Base-by-base conservation (phyloP, 495 filamentous ascomycete species). In the Chaetomium tenue region DNA sequence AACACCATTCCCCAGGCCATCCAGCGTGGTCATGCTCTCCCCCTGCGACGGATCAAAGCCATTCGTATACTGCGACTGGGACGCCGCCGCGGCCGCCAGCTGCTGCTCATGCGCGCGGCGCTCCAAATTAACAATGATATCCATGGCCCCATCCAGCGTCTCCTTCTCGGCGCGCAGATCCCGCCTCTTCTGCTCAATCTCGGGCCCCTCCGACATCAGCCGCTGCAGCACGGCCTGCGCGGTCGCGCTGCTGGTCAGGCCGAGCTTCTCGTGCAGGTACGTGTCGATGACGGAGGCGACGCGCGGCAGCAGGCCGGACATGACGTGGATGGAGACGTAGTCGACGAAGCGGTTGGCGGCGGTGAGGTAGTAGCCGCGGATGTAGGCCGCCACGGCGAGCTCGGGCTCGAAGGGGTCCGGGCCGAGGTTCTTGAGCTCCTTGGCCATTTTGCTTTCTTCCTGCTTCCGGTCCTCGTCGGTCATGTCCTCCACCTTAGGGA, bases 281-380 rank as follows among this genome's bases (percentile, higher is more conserved):
- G 55, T 66, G 0, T 76, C 71, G 6, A 80, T 71, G 0, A 73
- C 61, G 16, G 69, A 51, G 0, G 64, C 71, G 1, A 76, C 60
- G 22, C 76, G 68, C 2, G 76, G 74, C 18, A 85, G 72, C 15
- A 83, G 66, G n/a, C 78, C 74, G 0, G 75, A 76, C 63, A 79
- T 77, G 44, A 84, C 76, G 61, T 75, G 73, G 25, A 80, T 77
- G 4, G 79, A 76, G 0, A 82, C 77, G 20, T 71, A 72, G 66
- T 86, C 84, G 0, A 79, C 74, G 52, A 84, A 83, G 2, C 84
- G 77, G 25, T 76, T 67, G 2, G 78, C 78, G 2, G 82, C 80
- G 4, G 79, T 82, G 23, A 78, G 72, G 51, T 85, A 85, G 64
- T 85, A 84, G 0, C 79, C 83, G 0, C 82, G 67, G 15, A 84